Conservation (phyloP, 768 basidiomycete species). For the Crepidotus variabilis region DNA sequence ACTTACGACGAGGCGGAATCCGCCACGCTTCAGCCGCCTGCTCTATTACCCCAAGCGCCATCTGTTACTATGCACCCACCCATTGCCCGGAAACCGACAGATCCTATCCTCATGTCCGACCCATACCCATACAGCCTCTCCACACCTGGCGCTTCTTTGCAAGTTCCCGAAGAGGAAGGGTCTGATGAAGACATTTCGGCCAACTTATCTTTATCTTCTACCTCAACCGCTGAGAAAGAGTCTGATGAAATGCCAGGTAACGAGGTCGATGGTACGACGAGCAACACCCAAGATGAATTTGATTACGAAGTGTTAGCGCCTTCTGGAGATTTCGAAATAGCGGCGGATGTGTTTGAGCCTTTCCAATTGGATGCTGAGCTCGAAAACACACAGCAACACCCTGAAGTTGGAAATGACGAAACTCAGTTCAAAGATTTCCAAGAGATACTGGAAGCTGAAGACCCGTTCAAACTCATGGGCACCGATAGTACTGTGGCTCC, state of each 20-base stretch:
- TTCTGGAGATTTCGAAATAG: constrained; percentile 32
- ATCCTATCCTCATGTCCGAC: constrained; percentile 33
- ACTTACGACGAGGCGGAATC: neutral
- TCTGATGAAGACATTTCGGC: constrained; percentile 26
- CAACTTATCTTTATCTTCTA: constrained; percentile 26
- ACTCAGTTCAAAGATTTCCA: neutral
- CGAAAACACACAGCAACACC: neutral
- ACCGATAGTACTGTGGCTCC: constrained; percentile 18
- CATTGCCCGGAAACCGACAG: constrained; percentile 19
- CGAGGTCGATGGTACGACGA: constrained; percentile 12
- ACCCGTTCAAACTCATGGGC: constrained; percentile 30
- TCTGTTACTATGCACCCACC: constrained; percentile 7
- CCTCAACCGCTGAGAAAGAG: constrained; percentile 22
- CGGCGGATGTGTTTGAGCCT: constrained; percentile 14
- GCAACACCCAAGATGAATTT: neutral
- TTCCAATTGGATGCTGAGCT: neutral
- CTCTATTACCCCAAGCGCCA: neutral
- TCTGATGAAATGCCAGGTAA: constrained; percentile 12
- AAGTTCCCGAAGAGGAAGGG: constrained; percentile 9
- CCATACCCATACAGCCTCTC: constrained; percentile 49
- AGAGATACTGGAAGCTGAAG: constrained; percentile 12
- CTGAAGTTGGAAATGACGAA: neutral
- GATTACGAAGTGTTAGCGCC: constrained; percentile 20
- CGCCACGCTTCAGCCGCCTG: neutral
- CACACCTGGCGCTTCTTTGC: constrained; percentile 27